A percentile compares a stretch with the other conserved stretches of the same genome.
phyloP scores from a whole-genome alignment of 1,139 yeast species.

The Magnusiomyces sp. region DNA sequence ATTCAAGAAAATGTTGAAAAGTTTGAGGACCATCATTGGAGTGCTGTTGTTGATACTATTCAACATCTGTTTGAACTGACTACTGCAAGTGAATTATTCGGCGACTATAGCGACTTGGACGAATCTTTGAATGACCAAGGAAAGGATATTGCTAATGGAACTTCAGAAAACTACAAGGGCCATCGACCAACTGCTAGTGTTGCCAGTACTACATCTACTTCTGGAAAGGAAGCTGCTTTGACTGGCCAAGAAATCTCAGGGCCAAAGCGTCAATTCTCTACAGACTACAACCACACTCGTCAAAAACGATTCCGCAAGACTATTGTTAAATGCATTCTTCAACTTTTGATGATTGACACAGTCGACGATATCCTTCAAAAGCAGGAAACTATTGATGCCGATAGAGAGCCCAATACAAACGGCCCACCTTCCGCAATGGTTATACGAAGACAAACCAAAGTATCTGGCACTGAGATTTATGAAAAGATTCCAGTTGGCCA shows the following conservation, averaged over 20 bases:
- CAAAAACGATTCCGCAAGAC: constrained; percentile 54
- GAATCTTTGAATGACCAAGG: constrained; percentile 12
- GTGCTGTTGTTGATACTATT: constrained; percentile 54
- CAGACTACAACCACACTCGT: constrained; percentile 9
- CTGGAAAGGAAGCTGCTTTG: constrained; percentile 4
- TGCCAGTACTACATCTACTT: background rate
- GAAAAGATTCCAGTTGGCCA: constrained; percentile 57
- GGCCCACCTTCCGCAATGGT: constrained; percentile 6
- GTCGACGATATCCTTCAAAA: constrained; percentile 67
- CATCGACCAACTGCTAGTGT: background rate
- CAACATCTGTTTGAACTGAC: constrained; percentile 66
- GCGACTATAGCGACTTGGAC: constrained; percentile 27
- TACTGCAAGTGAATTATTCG: constrained; percentile 78
- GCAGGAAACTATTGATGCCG: constrained; percentile 35
- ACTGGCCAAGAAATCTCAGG: background rate
- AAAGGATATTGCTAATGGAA: constrained; percentile 1
- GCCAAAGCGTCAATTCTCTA: constrained; percentile 6
- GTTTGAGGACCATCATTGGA: constrained; percentile 67
- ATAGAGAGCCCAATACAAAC: background rate
- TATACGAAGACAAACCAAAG: constrained; percentile 2
- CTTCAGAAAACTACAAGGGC: background rate
- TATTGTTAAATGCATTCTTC: constrained; percentile 87
- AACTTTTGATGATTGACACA: constrained; percentile 79
- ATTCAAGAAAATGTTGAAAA: constrained; percentile 64
- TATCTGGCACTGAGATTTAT: constrained; percentile 40